These are phyloP conservation scores for Mycena capillaripes DNA, from an alignment of 768 basidiomycete species.

Conservation along the genomic window DNA sequence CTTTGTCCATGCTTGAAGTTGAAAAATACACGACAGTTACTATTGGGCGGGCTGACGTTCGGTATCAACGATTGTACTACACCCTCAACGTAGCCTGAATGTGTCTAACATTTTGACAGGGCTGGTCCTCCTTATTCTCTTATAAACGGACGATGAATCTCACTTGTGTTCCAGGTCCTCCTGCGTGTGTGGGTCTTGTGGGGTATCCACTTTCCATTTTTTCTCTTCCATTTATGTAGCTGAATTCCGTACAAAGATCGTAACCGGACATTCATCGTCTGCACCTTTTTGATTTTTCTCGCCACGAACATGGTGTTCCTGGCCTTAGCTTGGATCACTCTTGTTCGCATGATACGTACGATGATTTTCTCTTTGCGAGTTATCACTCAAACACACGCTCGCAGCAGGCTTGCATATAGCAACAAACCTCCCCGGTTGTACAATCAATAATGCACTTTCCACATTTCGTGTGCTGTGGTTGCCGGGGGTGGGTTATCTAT, in stretches of 20 bases:
- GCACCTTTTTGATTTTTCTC: slow-evolving; percentile 12
- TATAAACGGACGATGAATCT: too few species aligned
- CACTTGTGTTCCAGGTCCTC: too few species aligned
- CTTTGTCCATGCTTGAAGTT: background rate
- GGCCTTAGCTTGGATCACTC: background rate
- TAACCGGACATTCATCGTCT: slow-evolving; percentile 17
- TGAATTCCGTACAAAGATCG: slow-evolving; percentile 14
- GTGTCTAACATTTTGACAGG: slow-evolving; percentile 41
- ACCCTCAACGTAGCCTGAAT: background rate
- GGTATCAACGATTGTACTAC: slow-evolving; percentile 51
- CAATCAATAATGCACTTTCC: background rate
- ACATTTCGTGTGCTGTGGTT: slow-evolving; percentile 7
- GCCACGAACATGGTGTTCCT: background rate
- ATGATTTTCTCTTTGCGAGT: background rate
- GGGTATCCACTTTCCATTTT: slow-evolving; percentile 18
- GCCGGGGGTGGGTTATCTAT: slow-evolving; percentile 2
- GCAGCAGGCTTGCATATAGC: slow-evolving; percentile 6
- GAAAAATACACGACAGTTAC: slow-evolving; percentile 32
- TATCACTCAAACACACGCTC: background rate
- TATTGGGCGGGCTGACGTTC: slow-evolving; percentile 51
- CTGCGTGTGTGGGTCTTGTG: slow-evolving; percentile 57
- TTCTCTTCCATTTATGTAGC: background rate
- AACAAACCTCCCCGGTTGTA: background rate
- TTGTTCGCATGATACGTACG: background rate
- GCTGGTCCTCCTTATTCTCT: too few species aligned